Percentiles rank a stretch among this genome's conserved stretches.
Conservation (phyloP, 2,329 filamentous ascomycete species). For the Cercospora sp. region DNA sequence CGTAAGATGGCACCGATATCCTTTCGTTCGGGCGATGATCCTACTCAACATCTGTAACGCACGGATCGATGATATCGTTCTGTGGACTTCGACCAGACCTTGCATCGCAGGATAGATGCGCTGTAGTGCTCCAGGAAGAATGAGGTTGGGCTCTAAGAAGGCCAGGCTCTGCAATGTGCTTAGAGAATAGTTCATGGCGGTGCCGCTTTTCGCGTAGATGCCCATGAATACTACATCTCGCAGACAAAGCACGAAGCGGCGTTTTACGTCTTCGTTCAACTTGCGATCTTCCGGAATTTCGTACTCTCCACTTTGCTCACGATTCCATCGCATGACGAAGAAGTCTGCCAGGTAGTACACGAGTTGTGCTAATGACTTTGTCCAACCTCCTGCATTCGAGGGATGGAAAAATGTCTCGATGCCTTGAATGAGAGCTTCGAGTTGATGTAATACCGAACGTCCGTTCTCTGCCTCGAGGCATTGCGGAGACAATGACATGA, state of each 20-base stretch:
- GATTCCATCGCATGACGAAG: conserved; percentile 96
- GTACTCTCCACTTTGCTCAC: conserved; percentile 89
- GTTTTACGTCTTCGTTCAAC: conserved; percentile 78
- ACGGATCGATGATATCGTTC: conserved; percentile 89
- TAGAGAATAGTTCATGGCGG: conserved; percentile 87
- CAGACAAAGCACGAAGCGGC: conserved; percentile 83
- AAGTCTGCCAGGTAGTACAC: conserved; percentile 92
- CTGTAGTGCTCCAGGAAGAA: conserved; percentile 89
- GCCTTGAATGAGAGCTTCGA: conserved; percentile 90
- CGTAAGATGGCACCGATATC: conserved; percentile 95
- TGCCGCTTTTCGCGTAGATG: conserved; percentile 91
- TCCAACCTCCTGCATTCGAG: conserved; percentile 92
- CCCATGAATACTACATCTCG: conserved; percentile 97
- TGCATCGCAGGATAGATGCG: conserved; percentile 96
- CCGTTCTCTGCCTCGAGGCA: conserved; percentile 69
- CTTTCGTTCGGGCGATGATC: conserved; percentile 87
- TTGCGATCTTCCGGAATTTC: conserved; percentile 77
- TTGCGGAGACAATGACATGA: conserved; percentile 85
- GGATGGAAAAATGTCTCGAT: conserved; percentile 99
- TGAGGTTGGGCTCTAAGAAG: conserved; percentile 85
- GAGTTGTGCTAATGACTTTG: conserved; percentile 82
- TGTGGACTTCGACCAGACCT: conserved; percentile 93
- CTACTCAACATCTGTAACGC: conserved; percentile 89
- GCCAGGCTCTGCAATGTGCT: conserved; percentile 86
- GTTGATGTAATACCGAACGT: conserved; percentile 72